Base-by-base conservation (phyloP, 495 filamentous ascomycete genomes). In the Astrothelium subdiscretum region DNA sequence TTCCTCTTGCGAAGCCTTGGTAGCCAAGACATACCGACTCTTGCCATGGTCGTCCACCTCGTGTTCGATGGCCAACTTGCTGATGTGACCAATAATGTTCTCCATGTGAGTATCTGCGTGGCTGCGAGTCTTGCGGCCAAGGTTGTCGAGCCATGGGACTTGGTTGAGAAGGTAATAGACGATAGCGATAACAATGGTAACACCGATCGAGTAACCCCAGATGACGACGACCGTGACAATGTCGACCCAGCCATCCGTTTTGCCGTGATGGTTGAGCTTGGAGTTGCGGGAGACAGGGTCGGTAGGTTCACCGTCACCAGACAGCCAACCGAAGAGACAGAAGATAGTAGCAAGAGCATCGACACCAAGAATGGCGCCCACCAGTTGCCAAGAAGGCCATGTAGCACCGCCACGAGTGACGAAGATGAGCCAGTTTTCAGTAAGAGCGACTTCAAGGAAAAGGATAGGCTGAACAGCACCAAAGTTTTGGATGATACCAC, bases 391-490 rank as follows among this genome's bases (percentile, higher is more conserved):
- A 52, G 85, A 87, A 63, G 86, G 86, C 78, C 78, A 84, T 63
- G 86, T 89, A 69, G 84, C 79, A 64, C 79, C 83, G 74, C 86
- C 86, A 76, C 85, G 84, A 67, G 86, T 89, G 64, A 89, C 85
- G 78, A 89, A 89, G 76, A 89, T 89, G 65, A 89, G 79, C 86
- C 86, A 89, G 75, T 89, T 89, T 75, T 89, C 85, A 62, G 86
- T 89, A 58, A 89, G 79, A 35, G 86, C 81, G 70, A 89, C 76
- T 76, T 89, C 83, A 35, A 89, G 77, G 82, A 89, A 88, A 70
- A 89, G 80, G 68, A 89, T 84, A 69, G 83, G 81, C 75, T 89
- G 85, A 58, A 87, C 80, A 67, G 79, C 79, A 75, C 85, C 86
- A 67, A 79, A 89, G 76, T 87, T 87, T 76, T 87, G 79, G 69